Evolutionary conservation across 2,329 filamentous ascomycete species (phyloP), one percentile per base, ranked within the genome.

Genomic region (Zymoseptoria tritici): DNA sequence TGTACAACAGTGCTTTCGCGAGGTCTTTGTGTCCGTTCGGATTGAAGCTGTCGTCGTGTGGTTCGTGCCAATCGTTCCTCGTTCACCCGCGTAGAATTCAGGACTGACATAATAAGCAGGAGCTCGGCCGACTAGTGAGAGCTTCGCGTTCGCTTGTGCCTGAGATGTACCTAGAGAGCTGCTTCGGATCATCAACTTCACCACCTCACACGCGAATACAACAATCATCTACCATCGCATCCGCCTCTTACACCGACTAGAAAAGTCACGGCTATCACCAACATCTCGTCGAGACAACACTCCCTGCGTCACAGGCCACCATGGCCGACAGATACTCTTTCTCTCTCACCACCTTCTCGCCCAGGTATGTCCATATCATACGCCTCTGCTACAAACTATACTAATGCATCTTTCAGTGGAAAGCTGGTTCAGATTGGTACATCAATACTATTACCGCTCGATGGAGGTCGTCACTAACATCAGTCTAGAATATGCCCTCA

Each of bases 271-370:
- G 16, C 13, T 13, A 46, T 46, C 36, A 46, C 13, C 13, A n/a
- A 46, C 16, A 46, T n/a, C 36, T 46, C 36, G 13, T 7, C 36
- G 36, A 46, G 11, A 46, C 36, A 46, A n/a, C 36, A 46, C 16
- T n/a, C 11, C 5, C 6, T 16, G 9, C 36, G 5, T 46, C 36
- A 20, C 24, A 64, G 68, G 66, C 68, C 72, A 81, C 67, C 75
- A 99, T 99, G 93, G 93, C 94, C 74, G 94, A 99, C 79, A 85
- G 94, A 82, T 99, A 99, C 80, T 97, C 93, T 58, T 99, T 99
- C 86, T 99, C 94, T 62, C 85, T 99, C 76, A 99, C 94, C 66
- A 99, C 94, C 67, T 99, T 99, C 87, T 97, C 94, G 73, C 94
- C 94, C 77, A 99, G 93, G 94, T 95, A 86, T 78, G 85, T 73